These are phyloP conservation scores for Avicennia marina DNA, from an alignment of 257 asterid species.

Conservation along the genomic window DNA sequence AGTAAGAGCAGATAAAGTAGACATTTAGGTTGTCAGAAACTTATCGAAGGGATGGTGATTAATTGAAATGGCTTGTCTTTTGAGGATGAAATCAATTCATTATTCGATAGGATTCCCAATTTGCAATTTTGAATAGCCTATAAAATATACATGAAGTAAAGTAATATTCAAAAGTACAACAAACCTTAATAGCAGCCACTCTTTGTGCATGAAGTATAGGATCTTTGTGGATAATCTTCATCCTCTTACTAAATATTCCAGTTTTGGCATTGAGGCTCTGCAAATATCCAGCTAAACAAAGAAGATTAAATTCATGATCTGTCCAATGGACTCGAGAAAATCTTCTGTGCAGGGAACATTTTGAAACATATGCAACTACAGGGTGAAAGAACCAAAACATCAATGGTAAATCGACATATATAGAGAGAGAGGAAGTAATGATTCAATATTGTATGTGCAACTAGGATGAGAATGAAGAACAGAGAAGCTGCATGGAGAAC, in stretches of 20 bases:
- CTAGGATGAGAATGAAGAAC: no score
- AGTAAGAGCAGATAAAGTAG: no score
- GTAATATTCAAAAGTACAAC: conserved; percentile 4
- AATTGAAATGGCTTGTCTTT: no score
- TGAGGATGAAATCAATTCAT: no score
- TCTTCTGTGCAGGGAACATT: conserved; percentile 5
- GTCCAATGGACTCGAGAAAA: conserved; percentile 6
- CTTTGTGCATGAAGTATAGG: conserved; percentile 87
- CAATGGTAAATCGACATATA: no score
- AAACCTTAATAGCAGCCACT: conserved; percentile 94
- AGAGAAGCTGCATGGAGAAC: no score
- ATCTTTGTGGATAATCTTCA: conserved; percentile 86
- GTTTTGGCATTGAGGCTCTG: conserved; percentile 98
- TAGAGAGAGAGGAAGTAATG: no score
- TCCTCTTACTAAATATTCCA: conserved; percentile 80
- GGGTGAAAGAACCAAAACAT: no score
- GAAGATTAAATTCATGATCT: conserved; percentile 47
- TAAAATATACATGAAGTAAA: no score
- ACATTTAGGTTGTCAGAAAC: no score
- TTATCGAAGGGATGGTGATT: no score
- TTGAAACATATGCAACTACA: not conserved
- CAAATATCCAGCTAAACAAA: conserved; percentile 85
- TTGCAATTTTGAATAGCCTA: not conserved
- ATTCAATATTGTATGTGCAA: no score
- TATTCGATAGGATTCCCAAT: not conserved